Evolutionary conservation across 2,329 filamentous ascomycete species (phyloP), one percentile per base, ranked within the genome.

Genomic region (Geoglossum cookeanum): DNA sequence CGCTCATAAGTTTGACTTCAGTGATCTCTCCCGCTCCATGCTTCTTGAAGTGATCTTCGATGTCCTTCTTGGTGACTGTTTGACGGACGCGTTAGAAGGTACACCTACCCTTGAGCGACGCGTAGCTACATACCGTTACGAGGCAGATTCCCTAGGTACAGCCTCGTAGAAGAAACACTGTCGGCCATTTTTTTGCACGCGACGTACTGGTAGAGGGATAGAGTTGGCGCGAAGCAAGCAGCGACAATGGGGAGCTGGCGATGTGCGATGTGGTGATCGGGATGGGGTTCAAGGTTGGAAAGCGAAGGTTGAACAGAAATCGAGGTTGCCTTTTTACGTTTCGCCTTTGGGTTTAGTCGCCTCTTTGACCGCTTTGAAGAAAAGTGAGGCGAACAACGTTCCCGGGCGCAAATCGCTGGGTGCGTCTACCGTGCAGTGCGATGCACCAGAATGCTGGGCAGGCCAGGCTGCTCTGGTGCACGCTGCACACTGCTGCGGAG

Each of bases 1-100:
- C 92, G 70, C 95, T 97, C 92, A 98, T 98, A 62, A 98, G 82
- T 78, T 98, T 98, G 75, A 98, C 91, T 76, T 98, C 92, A 64
- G 86, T 92, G 70, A 98, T 97, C 71, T 95, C 89, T 71, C 92
- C 92, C 65, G 89, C 91, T 69, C 91, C 92, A 82, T 96, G 89
- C 68, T 83, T 88, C 70, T 84, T 84, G 75, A 98, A 98, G 73
- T 97, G 91, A 66, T 83, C 81, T 75, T 97, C 90, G 70, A 98
- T 85, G 71, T 98, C 91, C 72, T 87, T 83, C 77, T 97, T 97
- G 73, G 90, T 96, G 75, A 87, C 90, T 94, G 75, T 70, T 70
- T 67, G 69, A 66, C 69, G 67, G 67, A 39, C 52, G 35, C 39
- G 55, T 52, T 53, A 37, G 45, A 57, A 52, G 13, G n/a, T 29